A percentile compares a stretch with the other conserved stretches of the same genome.
Evolutionary conservation across 306 rosid genomes (phyloP).

Genomic region (Morella rubra): DNA sequence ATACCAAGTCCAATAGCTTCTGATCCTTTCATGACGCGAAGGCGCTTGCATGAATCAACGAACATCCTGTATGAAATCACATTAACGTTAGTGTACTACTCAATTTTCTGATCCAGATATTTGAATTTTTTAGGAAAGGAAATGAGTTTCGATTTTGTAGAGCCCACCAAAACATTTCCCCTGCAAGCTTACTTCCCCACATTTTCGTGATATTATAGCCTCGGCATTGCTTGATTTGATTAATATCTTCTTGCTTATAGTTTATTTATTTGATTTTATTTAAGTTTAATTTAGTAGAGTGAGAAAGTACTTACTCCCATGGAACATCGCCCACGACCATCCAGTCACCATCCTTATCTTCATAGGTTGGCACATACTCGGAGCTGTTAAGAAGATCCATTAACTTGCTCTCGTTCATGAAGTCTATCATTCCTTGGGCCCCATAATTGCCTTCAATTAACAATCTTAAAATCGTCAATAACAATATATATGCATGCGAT

Average conservation of each 20-base stretch:
- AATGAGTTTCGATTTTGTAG: neutral
- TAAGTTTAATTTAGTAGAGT: neutral
- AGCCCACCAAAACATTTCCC: no score
- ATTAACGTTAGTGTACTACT: neutral
- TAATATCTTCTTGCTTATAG: no score
- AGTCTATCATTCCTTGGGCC: constrained; percentile 98
- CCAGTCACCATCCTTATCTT: constrained; percentile 99
- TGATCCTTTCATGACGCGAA: constrained; percentile 96
- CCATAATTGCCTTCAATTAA: constrained; percentile 73
- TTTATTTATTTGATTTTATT: no score
- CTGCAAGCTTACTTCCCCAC: no score
- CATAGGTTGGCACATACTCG: constrained; percentile 98
- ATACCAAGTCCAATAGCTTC: constrained; percentile 98
- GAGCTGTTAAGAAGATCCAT: constrained; percentile 99
- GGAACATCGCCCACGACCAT: constrained; percentile 99
- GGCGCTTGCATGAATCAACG: constrained; percentile 97
- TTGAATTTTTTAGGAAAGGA: neutral
- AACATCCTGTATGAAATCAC: constrained; percentile 68
- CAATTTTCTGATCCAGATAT: neutral
- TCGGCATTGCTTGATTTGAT: no score
- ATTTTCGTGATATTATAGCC: no score
- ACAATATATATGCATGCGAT: neutral
- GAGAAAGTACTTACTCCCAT: constrained; percentile 78
- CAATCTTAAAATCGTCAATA: constrained; percentile 13
- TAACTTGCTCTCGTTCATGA: constrained; percentile 98